A percentile compares a stretch with the other conserved stretches of the same genome.
Evolutionary conservation across 495 filamentous ascomycete species (phyloP).

Genomic region (Aspergillus heteromorphus): DNA sequence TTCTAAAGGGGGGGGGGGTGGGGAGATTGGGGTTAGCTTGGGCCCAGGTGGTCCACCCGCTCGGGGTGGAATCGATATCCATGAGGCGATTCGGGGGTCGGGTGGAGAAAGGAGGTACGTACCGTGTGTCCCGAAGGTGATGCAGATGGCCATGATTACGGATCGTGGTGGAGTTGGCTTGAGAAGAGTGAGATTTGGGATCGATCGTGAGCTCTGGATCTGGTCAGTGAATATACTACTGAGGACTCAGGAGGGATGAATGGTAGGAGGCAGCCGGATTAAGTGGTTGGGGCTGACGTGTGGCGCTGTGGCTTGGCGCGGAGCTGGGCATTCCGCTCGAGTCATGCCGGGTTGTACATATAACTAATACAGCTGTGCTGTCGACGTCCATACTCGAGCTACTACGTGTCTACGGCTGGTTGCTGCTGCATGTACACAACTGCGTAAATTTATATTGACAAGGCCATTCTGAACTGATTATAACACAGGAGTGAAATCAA

Average conservation of each 20-base stretch:
- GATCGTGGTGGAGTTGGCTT: not conserved
- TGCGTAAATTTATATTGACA: not conserved
- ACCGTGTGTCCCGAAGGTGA: slow-evolving; percentile 54
- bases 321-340: not conserved
- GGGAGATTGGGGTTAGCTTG: not conserved
- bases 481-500: not conserved
- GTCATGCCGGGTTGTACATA: not conserved
- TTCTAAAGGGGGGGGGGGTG: slow-evolving; percentile 38
- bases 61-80: slow-evolving; percentile 4
- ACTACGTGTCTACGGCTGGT: not conserved
- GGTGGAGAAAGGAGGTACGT: slow-evolving; percentile 8
- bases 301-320: slow-evolving; percentile 24
- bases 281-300: slow-evolving; percentile 12
- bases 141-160: slow-evolving; percentile 50
- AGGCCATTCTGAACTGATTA: not conserved
- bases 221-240: not conserved
- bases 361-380: no score
- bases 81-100: not conserved
- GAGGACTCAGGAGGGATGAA: slow-evolving; percentile 16
- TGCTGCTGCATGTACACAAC: not conserved
- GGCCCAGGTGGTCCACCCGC: not conserved
- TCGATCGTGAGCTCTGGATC: not conserved
- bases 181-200: not conserved
- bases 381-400: no score
- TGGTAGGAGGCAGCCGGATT: slow-evolving; percentile 19